These are phyloP conservation scores for Saccharomyces uvarum DNA, from an alignment of 1,139 yeast species.

Conservation along the genomic window DNA sequence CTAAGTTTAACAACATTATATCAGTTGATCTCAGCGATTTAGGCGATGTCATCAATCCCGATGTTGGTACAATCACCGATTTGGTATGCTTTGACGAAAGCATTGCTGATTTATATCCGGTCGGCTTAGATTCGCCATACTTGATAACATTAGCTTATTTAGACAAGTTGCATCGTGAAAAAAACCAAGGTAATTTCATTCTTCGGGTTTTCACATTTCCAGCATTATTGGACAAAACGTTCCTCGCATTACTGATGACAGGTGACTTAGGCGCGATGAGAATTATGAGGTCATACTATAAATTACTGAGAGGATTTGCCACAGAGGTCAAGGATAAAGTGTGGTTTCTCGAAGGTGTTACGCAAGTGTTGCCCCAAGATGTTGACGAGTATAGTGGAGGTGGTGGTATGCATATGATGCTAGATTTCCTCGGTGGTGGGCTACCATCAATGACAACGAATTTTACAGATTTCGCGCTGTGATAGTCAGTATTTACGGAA, in stretches of 20 bases:
- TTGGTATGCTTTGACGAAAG: conserved; percentile 82
- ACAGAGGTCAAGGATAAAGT: conserved; percentile 81
- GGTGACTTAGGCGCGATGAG: conserved; percentile 85
- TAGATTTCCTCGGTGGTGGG: conserved; percentile 76
- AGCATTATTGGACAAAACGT: conserved; percentile 73
- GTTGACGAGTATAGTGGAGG: conserved; percentile 81
- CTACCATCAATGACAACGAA: conserved; percentile 49
- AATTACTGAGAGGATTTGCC: conserved; percentile 70
- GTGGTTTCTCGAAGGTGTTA: conserved; percentile 91
- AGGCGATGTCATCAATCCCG: conserved; percentile 62
- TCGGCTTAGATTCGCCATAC: conserved; percentile 75
- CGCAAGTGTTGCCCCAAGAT: conserved; percentile 75
- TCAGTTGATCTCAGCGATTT: conserved; percentile 72
- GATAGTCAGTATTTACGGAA: not conserved
- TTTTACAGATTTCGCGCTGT: conserved; percentile 29
- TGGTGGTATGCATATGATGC: conserved; percentile 87
- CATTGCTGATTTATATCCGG: conserved; percentile 79
- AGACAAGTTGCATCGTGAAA: conserved; percentile 74
- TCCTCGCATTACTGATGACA: conserved; percentile 65
- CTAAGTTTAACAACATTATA: conserved; percentile 64
- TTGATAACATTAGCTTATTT: conserved; percentile 77
- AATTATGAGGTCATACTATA: conserved; percentile 82
- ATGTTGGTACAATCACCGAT: conserved; percentile 41
- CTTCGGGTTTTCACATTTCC: conserved; percentile 88
- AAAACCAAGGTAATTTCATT: conserved; percentile 78